Evolutionary conservation across 768 basidiomycete species (phyloP), one percentile per base, ranked within the genome.

Genomic region (Lactarius deliciosus): DNA sequence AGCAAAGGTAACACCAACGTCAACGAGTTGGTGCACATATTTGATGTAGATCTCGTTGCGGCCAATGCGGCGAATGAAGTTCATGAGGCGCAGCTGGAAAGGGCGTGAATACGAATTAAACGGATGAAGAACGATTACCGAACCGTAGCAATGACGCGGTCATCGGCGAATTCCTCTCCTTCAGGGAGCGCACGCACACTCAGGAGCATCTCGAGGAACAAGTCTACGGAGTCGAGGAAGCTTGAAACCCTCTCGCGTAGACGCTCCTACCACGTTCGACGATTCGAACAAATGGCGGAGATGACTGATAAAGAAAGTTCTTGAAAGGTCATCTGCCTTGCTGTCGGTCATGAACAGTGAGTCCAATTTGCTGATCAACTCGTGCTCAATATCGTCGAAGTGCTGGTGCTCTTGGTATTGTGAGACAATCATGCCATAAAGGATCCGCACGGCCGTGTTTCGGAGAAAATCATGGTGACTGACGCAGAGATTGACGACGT

Each of bases 371-470:
- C 87, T 95, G 71, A 98, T 92, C 8, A 98, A 82, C 76, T 96
- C 95, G 70, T 91, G 89, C 75, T 98, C 93, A 70, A 98, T 96
- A 56, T 85, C 85, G 71, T 90, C 88, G 74, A 98, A 97, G 74
- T 92, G 87, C 30, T 86, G 88, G 15, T 87, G 86, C 66, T 91
- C 88, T 64, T 93, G 87, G 75, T 91, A 95, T 75, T 96, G 92
- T 2, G 92, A 89, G 57, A 96, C 86, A 67, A 98, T 94, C 94
- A 98, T 97, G 72, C 90, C 92, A 77, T 90, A 96, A 25, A 98
- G 83, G 64, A 98, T 95, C 71, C 92, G 87, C 25, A 96, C 94
- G 0, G 94, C 96, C 69, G 91, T 91, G 73, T 85, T 92, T 70
- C 96, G 86, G 47, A 97, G 83, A 73, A 90, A 87, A 73, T 98